A percentile compares a stretch with the other conserved stretches of the same genome.
phyloP scores from a whole-genome alignment of 2,329 filamentous ascomycete species.

The Myriosclerotinia duriaeana region DNA sequence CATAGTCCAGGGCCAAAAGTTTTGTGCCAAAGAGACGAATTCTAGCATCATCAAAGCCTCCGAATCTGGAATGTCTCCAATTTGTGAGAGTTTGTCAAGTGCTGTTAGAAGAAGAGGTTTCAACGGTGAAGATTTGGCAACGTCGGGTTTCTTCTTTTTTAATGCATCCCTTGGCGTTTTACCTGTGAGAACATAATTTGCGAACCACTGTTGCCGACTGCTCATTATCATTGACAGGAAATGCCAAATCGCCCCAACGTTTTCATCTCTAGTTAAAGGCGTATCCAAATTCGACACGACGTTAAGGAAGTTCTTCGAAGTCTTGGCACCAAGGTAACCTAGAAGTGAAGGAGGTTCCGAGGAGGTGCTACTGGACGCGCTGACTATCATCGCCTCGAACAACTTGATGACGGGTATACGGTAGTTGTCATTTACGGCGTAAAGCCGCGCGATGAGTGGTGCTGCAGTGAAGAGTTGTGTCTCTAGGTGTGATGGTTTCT shows the following conservation, averaged over 20 bases:
- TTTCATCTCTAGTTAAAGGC: constrained; percentile 64
- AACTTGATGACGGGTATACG: constrained; percentile 65
- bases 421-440: constrained; percentile 66
- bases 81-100: constrained; percentile 65
- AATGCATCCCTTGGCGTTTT: constrained; percentile 76
- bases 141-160: constrained; percentile 47
- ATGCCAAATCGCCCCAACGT: constrained; percentile 74
- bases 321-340: constrained; percentile 78
- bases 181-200: constrained; percentile 87
- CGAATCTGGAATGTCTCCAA: constrained; percentile 62
- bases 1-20: constrained; percentile 94
- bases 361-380: constrained; percentile 60
- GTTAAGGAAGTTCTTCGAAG: constrained; percentile 80
- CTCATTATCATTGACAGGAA: constrained; percentile 84
- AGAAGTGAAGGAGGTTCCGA: constrained; percentile 92
- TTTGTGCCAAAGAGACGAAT: constrained; percentile 85
- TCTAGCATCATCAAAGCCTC: constrained; percentile 76
- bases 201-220: constrained; percentile 93
- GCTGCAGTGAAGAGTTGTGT: constrained; percentile 78
- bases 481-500: constrained; percentile 66
- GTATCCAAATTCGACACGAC: constrained; percentile 74
- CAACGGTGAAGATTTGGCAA: constrained; percentile 46
- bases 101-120: constrained; percentile 74
- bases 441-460: constrained; percentile 73
- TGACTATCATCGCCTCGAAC: constrained; percentile 70